Evolutionary conservation across 2,329 filamentous ascomycete genomes (phyloP).

Genomic region (Apiospora kogelbergensis): DNA sequence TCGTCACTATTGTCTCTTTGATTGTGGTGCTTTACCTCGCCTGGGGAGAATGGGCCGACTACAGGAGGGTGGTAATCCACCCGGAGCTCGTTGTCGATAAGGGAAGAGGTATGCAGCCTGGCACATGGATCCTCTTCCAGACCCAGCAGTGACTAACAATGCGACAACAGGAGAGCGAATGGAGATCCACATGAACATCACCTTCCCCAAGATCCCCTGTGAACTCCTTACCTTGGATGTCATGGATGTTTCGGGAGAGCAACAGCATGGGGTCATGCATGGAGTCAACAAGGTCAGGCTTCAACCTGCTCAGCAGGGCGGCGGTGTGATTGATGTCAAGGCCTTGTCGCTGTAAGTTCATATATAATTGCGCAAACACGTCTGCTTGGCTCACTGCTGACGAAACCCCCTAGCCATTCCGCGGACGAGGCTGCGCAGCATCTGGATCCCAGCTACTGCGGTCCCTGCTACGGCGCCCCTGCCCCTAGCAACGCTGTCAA

Average conservation of each 20-base stretch:
- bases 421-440: conserved; percentile 70
- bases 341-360: conserved; percentile 63
- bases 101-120: conserved; percentile 68
- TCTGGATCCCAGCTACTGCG: conserved; percentile 89
- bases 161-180: conserved; percentile 77
- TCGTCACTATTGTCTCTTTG: conserved; percentile 90
- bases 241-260: conserved; percentile 98
- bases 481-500: conserved; percentile 72
- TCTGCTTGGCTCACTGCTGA: neutral
- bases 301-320: conserved; percentile 69
- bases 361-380: neutral
- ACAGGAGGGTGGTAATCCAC: conserved; percentile 79
- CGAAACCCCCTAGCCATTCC: conserved; percentile 53
- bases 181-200: conserved; percentile 98
- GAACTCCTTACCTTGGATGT: conserved; percentile 95
- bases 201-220: conserved; percentile 90
- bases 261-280: conserved; percentile 91
- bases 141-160: neutral
- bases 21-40: conserved; percentile 85
- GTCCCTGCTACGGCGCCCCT: conserved; percentile 84
- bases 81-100: conserved; percentile 97
- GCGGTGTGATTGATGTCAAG: conserved; percentile 70
- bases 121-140: neutral
- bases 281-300: conserved; percentile 91
- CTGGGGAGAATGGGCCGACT: conserved; percentile 96